Conservation (phyloP, 768 basidiomycete species). For the Tephrocybe sp. region DNA sequence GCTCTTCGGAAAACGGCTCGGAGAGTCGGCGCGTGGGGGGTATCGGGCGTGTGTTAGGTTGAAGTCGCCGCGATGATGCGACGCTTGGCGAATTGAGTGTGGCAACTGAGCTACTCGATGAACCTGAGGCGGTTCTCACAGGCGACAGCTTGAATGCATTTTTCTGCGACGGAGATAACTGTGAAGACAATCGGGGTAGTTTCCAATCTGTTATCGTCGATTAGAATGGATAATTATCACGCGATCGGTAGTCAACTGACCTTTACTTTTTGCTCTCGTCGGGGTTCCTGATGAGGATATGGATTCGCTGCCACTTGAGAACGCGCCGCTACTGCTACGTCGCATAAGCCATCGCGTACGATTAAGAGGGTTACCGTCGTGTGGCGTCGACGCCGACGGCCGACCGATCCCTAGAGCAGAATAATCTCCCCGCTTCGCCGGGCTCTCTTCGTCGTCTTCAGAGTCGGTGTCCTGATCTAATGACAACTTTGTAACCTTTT, state of each 20-base stretch:
- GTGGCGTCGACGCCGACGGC: constrained; percentile 35
- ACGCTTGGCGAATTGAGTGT: constrained; percentile 47
- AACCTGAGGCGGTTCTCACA: constrained; percentile 56
- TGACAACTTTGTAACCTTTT: constrained; percentile 25
- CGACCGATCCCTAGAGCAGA: constrained; percentile 67
- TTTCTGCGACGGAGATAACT: constrained; percentile 44
- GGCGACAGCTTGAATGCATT: constrained; percentile 37
- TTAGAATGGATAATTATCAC: constrained; percentile 9
- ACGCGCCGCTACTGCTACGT: constrained; percentile 79
- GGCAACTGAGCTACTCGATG: constrained; percentile 51
- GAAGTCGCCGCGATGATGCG: constrained; percentile 25
- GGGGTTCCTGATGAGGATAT: constrained; percentile 60
- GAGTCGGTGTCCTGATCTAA: constrained; percentile 53
- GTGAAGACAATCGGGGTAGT: constrained; percentile 48
- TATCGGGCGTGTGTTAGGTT: constrained; percentile 19
- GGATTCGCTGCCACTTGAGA: constrained; percentile 74
- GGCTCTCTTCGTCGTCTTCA: constrained; percentile 69
- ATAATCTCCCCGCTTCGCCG: constrained; percentile 60
- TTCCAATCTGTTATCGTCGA: constrained; percentile 48
- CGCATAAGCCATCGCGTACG: constrained; percentile 67
- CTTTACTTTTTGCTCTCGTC: constrained; percentile 54
- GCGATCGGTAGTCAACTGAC: constrained; percentile 31
- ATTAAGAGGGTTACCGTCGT: constrained; percentile 31
- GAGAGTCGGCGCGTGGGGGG: constrained; percentile 31
- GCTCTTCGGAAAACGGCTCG: constrained; percentile 45